Base-by-base conservation (phyloP, 2,329 filamentous ascomycete genomes). In the Fusarium torreyae region DNA sequence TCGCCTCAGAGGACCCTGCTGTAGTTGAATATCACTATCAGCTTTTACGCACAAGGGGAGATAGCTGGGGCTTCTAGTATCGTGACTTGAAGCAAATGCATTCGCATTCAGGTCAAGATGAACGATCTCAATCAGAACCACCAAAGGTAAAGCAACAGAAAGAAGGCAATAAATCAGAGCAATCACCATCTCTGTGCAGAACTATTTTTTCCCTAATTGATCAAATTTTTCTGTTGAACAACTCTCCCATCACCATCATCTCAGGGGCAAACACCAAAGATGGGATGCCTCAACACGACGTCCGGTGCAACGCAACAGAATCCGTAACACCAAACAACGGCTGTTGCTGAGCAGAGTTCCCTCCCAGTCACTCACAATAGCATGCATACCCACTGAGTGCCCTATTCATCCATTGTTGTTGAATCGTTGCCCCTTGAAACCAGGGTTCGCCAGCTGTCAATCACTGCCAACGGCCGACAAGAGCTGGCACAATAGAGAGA, bases 361-460 rank as follows among this genome's bases (percentile, higher is more conserved):
- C n/a, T 33, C 11, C 10, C n/a, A 50, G 43, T 55, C 26, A 17
- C 38, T 17, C 11, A 26, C 28, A 20, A 22, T 54, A n/a, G 8
- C 17, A 18, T n/a, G 17, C 22, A 2, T 33, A 11, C 26, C 18
- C 15, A 15, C 13, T 48, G 17, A 26, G 44, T 45, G 39, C 28
- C 50, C 43, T 42, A 50, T 51, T 66, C 39, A 62, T 57, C 38
- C 17, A 39, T 50, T 56, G 43, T 53, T 57, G 44, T 52, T 45
- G 10, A 64, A 52, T 51, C 24, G 67, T 68, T 70, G 63, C 67
- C 66, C 67, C 63, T 68, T 59, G 53, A 58, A 60, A 70, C 57
- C 38, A 59, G 28, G 53, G n/a, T 39, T 50, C 31, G 43, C 28
- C 49, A 58, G 57, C 60, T 33, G 63, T 66, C 49, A 38, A 43